These are phyloP conservation scores for Globisporangium spiculum DNA, from an alignment of 352 stramenopile species.

Conservation along the genomic window DNA sequence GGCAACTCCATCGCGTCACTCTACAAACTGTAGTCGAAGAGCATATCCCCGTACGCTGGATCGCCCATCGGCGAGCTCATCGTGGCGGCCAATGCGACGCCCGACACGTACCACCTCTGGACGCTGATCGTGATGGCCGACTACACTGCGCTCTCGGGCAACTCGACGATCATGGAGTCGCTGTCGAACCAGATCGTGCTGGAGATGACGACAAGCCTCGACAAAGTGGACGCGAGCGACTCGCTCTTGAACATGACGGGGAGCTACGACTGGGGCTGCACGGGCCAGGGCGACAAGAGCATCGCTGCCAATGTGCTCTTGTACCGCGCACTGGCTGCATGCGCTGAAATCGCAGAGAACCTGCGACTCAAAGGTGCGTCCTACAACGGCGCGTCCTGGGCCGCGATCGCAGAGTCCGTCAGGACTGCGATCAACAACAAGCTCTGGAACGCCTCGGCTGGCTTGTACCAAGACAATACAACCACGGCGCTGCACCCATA, in stretches of 20 bases:
- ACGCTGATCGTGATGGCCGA: slow-evolving; percentile 34
- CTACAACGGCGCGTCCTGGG: slow-evolving; percentile 1
- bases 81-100: slow-evolving; percentile 20
- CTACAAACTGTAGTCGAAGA: background rate
- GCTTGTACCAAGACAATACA: background rate
- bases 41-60: background rate
- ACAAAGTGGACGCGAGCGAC: background rate
- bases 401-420: background rate
- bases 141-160: slow-evolving; percentile 25
- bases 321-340: slow-evolving; percentile 25
- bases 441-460: background rate
- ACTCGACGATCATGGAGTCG: slow-evolving; percentile 18
- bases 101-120: slow-evolving; percentile 44
- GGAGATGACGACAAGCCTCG: background rate
- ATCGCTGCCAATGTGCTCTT: slow-evolving; percentile 34
- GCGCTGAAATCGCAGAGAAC: background rate
- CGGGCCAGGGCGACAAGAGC: slow-evolving; percentile 37
- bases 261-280: slow-evolving; percentile 28
- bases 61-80: background rate
- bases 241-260: slow-evolving; percentile 25
- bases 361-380: background rate
- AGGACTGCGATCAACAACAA: background rate
- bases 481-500: slow-evolving; percentile 1
- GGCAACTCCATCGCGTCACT: slow-evolving; percentile 29
- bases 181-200: background rate